Evolutionary conservation across 73 alveolate genomes (phyloP), one percentile per base, ranked within the genome.

Genomic region (Paramecium octaurelia): DNA sequence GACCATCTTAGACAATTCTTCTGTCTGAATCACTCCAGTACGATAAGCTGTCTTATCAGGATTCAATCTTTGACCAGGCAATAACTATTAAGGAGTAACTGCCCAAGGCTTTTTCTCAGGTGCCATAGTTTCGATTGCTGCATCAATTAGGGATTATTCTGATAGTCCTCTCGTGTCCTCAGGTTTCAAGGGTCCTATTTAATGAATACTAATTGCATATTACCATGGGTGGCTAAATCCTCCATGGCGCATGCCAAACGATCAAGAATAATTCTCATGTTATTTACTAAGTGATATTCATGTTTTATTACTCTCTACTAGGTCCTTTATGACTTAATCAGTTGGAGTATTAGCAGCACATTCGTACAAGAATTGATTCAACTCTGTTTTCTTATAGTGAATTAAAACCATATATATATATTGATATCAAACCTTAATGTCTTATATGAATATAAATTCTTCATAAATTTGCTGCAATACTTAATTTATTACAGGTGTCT

Each of bases 161-260:
- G 94, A 85, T 34, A 98, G 93, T 21, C 99, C 99, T 76, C 99
- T 92, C 9, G 95, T 60, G 83, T 96, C 99, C 87, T 97, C 99
- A 1, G 99, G 98, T 92, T 97, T 97, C 86, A 98, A 70, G 43
- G 84, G 44, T 12, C 84, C 84, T 20, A 34, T 34, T 8, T 11
- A 27, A 64, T 64, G 84, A 64, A 54, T n/a, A 2, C 8, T 16
- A n/a, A 27, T 3, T 9, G 1, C 0, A 40, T 21, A 50, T 27
- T 86, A 85, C 93, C 93, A 64, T 87, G 88, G 36, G 88, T 87
- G 43, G 93, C 94, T 29, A 89, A 71, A 21, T 89, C 94, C 48
- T 89, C 92, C 88, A 88, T 83, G 6, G 92, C 48, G 20, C 86
- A 77, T 24, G 93, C 94, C 46, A 89, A 83, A 70, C 92, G 80